phyloP scores from a whole-genome alignment of 805 yeast genomes.

The Kregervanrija fluxuum region DNA sequence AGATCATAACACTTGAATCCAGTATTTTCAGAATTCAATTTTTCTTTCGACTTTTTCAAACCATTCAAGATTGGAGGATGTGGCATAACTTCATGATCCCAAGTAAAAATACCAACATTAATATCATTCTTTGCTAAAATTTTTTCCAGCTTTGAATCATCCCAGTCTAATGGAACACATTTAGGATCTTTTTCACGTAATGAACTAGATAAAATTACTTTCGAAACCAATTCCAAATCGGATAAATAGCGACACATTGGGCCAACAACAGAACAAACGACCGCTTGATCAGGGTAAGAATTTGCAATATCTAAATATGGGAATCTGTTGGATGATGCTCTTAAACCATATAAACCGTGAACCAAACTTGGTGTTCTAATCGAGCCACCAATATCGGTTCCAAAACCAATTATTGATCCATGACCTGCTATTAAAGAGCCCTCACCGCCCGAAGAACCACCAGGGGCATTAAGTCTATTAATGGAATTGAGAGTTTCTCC shows the following conservation, averaged over 20 bases:
- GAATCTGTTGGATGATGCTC: conserved; percentile 30
- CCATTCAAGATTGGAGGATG: conserved; percentile 50
- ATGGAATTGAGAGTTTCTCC: conserved; percentile 32
- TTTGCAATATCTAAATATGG: conserved; percentile 25
- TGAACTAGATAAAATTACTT: conserved; percentile 30
- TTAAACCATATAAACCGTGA: conserved; percentile 29
- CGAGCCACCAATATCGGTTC: conserved; percentile 35
- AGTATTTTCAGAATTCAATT: conserved; percentile 9
- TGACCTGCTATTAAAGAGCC: conserved; percentile 28
- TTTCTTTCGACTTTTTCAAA: conserved; percentile 23
- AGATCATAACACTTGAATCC: conserved; percentile 10
- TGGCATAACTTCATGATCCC: conserved; percentile 42
- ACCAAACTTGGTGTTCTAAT: conserved; percentile 29
- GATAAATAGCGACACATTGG: conserved; percentile 26
- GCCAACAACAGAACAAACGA: conserved; percentile 29
- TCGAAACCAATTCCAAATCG: conserved; percentile 31
- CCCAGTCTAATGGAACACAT: conserved; percentile 46
- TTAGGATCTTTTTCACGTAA: conserved; percentile 47
- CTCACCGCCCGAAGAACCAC: conserved; percentile 43
- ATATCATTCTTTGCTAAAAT: conserved; percentile 22
- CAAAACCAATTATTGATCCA: conserved; percentile 31
- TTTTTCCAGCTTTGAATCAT: conserved; percentile 10
- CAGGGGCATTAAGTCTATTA: conserved; percentile 31
- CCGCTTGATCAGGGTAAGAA: conserved; percentile 27
- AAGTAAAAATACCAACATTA: conserved; percentile 38